A percentile compares a stretch with the other conserved stretches of the same genome.
Evolutionary conservation across 305 asterid genomes (phyloP).

Genomic region (Fraxinus greggii): DNA sequence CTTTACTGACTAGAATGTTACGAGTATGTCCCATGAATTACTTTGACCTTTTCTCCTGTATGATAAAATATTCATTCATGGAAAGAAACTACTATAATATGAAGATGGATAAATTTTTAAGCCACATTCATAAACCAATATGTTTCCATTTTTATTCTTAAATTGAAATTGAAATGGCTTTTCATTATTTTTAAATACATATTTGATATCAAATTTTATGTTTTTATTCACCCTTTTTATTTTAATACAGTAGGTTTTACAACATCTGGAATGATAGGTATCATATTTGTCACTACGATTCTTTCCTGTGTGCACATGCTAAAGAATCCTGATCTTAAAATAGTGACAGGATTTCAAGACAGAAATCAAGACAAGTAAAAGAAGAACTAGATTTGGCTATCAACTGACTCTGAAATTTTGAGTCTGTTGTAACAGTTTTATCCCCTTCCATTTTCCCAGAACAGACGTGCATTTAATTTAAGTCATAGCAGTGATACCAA

Average conservation of each 20-base stretch:
- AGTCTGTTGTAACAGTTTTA: neutral
- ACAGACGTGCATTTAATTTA: neutral
- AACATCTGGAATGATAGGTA: neutral
- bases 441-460: neutral
- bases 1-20: neutral
- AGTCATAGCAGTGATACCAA: neutral
- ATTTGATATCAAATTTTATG: neutral
- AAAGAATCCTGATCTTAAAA: neutral
- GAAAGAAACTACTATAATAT: neutral
- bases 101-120: neutral
- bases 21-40: neutral
- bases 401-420: neutral
- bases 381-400: neutral
- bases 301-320: neutral
- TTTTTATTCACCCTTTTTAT: neutral
- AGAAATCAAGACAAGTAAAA: neutral
- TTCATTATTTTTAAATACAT: neutral
- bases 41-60: neutral
- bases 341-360: neutral
- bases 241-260: neutral
- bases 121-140: neutral
- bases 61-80: neutral
- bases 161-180: neutral
- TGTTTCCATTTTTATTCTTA: neutral
- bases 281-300: neutral